Evolutionary conservation across 345 rosid genomes (phyloP).

Genomic region (Mangifera indica): DNA sequence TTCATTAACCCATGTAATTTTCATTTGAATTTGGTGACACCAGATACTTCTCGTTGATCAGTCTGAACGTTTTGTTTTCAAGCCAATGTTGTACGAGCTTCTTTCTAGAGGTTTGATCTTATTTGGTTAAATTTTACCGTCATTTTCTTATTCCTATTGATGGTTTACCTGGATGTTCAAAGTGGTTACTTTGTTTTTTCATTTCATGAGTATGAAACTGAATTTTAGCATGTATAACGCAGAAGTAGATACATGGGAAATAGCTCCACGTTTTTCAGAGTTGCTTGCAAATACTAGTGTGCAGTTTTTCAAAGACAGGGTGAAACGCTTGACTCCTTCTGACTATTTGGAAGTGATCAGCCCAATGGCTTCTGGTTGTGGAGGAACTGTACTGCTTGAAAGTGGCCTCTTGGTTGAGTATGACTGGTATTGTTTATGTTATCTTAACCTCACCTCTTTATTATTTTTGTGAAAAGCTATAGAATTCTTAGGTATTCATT

Average conservation of each 20-base stretch:
- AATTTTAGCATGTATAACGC: conserved; percentile 26
- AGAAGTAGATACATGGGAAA: conserved; percentile 98
- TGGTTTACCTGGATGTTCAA: conserved; percentile 1
- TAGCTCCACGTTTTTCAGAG: conserved; percentile 90
- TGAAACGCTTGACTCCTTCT: conserved; percentile 61
- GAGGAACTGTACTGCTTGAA: conserved; percentile 86
- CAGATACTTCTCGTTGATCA: conserved; percentile 94
- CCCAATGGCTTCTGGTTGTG: conserved; percentile 40
- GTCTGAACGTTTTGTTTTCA: conserved; percentile 91
- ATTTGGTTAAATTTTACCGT: conserved; percentile 3
- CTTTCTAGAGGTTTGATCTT: conserved; percentile 72
- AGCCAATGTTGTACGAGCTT: conserved; percentile 93
- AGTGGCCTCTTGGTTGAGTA: conserved; percentile 79
- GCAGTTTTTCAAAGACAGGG: conserved; percentile 74
- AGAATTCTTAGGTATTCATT: too few relatives aligned
- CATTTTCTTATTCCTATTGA: conserved; percentile 10
- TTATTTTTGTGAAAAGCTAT: background rate
- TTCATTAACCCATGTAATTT: background rate
- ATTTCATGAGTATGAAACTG: background rate
- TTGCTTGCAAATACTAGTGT: conserved; percentile 72
- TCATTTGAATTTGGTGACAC: conserved; percentile 22
- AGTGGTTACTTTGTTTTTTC: background rate
- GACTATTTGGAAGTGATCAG: conserved; percentile 62
- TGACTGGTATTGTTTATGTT: conserved; percentile 70
- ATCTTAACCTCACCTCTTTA: conserved; percentile 2